Base-by-base conservation (phyloP, 75 land plant species). In the Sequoia sempervirens region DNA sequence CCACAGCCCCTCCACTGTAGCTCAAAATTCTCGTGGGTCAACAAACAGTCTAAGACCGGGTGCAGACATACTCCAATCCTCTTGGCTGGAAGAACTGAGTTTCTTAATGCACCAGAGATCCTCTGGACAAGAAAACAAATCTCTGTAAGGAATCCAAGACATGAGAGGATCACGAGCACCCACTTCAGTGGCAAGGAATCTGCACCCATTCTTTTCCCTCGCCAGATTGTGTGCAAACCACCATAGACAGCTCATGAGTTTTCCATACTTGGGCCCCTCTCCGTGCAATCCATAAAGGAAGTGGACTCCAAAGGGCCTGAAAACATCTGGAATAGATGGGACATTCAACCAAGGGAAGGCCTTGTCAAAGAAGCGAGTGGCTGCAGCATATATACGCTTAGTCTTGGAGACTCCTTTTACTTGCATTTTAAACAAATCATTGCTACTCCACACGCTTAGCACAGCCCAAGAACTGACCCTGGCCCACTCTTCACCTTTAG, bases 31-130 rank as follows among this genome's bases (percentile, higher is more conserved):
- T 81, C 94, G 86, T 2, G 94, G 94, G 87, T 92, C 94, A 36
- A 92, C 91, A 83, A 92, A 92, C 41, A 92, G 85, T 30, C 85
- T 68, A 46, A 80, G 69, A 66, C 64, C 74, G 45, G 86, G 68
- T 23, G 87, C n/a, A 34, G 74, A 34, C 37, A 17, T 45, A 34
- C 37, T 66, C 88, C 91, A 89, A 66, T 87, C 86, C 81, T 18
- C 38, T 14, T 30, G 26, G 32, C 20, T 8, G 18, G 20, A 15
- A 74, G 23, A 68, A 53, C 7, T 64, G 73, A 92, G 83, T 17
- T 84, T 40, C 41, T 91, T 92, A 1, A 92, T 87, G 80, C 94
- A 92, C 94, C 94, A 92, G 28, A 91, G 61, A 75, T 92, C 94
- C 5, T 87, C 94, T 1, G 85, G 83, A 75, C 85, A 84, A 5